Percentiles rank a stretch among this genome's conserved stretches.
These are phyloP conservation scores for Domatiomyces catenatus DNA, from an alignment of 2,329 filamentous ascomycete species.

Conservation along the genomic window DNA sequence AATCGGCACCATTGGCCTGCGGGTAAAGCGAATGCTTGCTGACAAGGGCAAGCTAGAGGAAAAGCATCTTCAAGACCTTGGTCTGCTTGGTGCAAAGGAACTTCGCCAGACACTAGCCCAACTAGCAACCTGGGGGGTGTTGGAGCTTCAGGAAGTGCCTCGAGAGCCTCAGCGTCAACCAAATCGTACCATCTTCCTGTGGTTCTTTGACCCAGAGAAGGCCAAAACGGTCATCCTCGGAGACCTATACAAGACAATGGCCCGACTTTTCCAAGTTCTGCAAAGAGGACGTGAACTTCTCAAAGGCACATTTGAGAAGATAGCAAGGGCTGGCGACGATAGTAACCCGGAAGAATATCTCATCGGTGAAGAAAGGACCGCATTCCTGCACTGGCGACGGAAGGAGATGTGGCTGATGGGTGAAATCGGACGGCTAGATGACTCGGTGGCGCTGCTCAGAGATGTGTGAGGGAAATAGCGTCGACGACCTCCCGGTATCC, in stretches of 20 bases:
- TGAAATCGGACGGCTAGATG: slow-evolving; percentile 68
- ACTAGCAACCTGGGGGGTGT: slow-evolving; percentile 72
- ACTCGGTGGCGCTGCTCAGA: slow-evolving; percentile 64
- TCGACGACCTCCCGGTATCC: background rate
- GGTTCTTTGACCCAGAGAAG: slow-evolving; percentile 71
- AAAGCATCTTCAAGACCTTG: slow-evolving; percentile 65
- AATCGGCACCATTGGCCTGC: slow-evolving; percentile 61
- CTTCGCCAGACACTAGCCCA: slow-evolving; percentile 70
- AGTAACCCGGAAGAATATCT: slow-evolving; percentile 71
- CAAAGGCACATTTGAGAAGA: slow-evolving; percentile 59
- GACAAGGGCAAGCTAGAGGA: slow-evolving; percentile 91
- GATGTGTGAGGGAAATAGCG: slow-evolving; percentile 44
- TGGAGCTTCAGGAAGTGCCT: slow-evolving; percentile 88
- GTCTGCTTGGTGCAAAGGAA: slow-evolving; percentile 71
- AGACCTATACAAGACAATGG: slow-evolving; percentile 78
- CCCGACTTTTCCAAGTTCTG: slow-evolving; percentile 66
- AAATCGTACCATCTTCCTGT: slow-evolving; percentile 74
- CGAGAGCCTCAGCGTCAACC: slow-evolving; percentile 70
- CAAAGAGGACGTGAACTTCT: slow-evolving; percentile 54
- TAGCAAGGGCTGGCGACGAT: slow-evolving; percentile 71
- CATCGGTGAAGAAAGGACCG: slow-evolving; percentile 55
- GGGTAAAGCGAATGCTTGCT: slow-evolving; percentile 68
- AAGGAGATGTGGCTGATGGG: slow-evolving; percentile 57
- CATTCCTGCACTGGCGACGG: slow-evolving; percentile 47
- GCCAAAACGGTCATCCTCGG: slow-evolving; percentile 57